Evolutionary conservation across 169 alveolate genomes (phyloP).

Genomic region (Plasmodium relictum): DNA sequence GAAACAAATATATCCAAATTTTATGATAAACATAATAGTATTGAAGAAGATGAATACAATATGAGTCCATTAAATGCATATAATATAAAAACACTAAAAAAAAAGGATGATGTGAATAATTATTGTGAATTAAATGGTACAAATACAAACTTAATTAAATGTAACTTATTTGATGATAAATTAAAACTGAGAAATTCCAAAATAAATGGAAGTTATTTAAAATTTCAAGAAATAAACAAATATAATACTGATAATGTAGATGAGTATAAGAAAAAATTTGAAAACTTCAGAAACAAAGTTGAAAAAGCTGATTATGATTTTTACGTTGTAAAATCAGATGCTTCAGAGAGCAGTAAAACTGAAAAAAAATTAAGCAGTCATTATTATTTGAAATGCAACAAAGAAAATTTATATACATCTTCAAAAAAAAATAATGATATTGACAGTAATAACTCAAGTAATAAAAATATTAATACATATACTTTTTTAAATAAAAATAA

Average conservation of each 20-base stretch:
- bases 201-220: too few species aligned
- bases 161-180: too few species aligned
- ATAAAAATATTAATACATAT: constrained; percentile 6
- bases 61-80: background rate
- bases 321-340: background rate
- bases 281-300: too few species aligned
- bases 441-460: background rate
- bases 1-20: background rate
- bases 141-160: too few species aligned
- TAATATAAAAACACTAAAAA: background rate
- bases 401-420: background rate
- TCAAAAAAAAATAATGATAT: constrained; percentile 1
- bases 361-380: background rate
- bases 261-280: too few species aligned
- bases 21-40: background rate
- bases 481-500: constrained; percentile 2
- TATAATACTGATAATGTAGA: too few species aligned
- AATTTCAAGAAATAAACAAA: too few species aligned
- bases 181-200: too few species aligned
- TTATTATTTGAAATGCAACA: background rate
- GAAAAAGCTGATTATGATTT: background rate
- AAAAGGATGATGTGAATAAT: background rate
- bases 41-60: constrained; percentile 25
- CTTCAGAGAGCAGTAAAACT: background rate
- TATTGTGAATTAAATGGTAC: background rate